Conservation (phyloP, 768 basidiomycete species). For the Mycena indigotica region DNA sequence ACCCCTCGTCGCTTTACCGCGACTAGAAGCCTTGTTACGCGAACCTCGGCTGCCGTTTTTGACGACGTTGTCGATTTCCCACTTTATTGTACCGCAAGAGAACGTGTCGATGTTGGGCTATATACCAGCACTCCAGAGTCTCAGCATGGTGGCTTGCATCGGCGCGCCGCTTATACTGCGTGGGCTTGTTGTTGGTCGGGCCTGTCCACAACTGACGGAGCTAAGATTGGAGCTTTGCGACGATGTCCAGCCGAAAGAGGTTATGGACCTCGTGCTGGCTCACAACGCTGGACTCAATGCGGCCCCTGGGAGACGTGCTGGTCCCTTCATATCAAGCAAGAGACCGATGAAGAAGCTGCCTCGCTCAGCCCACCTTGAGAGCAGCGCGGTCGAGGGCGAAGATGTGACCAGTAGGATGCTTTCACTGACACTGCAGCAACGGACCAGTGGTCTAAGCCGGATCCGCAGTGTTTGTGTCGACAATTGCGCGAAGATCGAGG, state of each 20-base stretch:
- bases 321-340: background rate
- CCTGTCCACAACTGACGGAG: constrained; percentile 54
- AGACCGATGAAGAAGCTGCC: constrained; percentile 40
- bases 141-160: constrained; percentile 50
- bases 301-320: background rate
- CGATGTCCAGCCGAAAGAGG: constrained; percentile 40
- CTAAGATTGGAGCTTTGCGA: constrained; percentile 54
- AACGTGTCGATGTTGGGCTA: constrained; percentile 50
- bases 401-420: background rate
- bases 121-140: constrained; percentile 49
- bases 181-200: constrained; percentile 34
- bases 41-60: constrained; percentile 56
- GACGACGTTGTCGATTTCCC: constrained; percentile 52
- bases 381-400: background rate
- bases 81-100: constrained; percentile 44
- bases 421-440: background rate
- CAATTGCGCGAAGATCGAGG: background rate
- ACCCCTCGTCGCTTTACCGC: constrained; percentile 38
- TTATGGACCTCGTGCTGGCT: constrained; percentile 40
- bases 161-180: constrained; percentile 44
- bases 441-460: background rate
- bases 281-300: constrained; percentile 29
- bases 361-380: constrained; percentile 21
- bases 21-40: constrained; percentile 54
- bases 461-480: background rate